Base-by-base conservation (phyloP, 345 rosid species). In the Salix suchowensis region DNA sequence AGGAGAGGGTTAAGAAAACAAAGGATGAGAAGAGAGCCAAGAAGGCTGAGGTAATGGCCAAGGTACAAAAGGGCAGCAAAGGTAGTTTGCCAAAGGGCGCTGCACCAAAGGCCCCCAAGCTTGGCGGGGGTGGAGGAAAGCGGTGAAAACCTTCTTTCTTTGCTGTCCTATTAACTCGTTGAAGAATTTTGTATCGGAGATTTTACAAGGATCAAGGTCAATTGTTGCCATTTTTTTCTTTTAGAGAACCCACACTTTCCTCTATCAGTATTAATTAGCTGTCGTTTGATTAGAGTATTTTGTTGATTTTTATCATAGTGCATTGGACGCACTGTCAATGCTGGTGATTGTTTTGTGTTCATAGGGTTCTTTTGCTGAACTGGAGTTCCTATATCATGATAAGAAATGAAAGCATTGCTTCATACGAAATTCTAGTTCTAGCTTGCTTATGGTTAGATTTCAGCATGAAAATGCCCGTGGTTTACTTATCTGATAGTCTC, bases 11-110 rank as follows among this genome's bases (percentile, higher is more conserved):
- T 77, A 92, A 88, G 92, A 92, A 91, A 81, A 92, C 94, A 0
- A 89, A 91, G 86, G 97, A 92, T 52, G 96, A 92, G 78, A 92
- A 91, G 84, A 91, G 88, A 85, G 97, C 92, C 1, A 92, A 92
- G 89, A 92, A 92, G 77, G 95, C 91, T 0, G 97, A 92, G 82
- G 55, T 83, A 67, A 70, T 48, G 16, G 78, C 90, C 3, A 92
- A 89, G 87, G 80, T 87, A 69, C 90, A 88, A 52, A 92, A 91
- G 84, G 60, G 85, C 3, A 60, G 68, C 74, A 46, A 92, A 89
- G 85, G 80, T 55, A 55, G 91, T 28, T 75, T 69, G 71, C 65
- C 91, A 5, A 92, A 85, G 78, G 85, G 88, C 81, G 82, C 84
- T 5, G 88, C 75, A 52, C 87, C 90, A 1, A 90, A 85, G 79